These are phyloP conservation scores for Colletotrichum cereale DNA, from an alignment of 2,329 filamentous ascomycete species.

Conservation along the genomic window DNA sequence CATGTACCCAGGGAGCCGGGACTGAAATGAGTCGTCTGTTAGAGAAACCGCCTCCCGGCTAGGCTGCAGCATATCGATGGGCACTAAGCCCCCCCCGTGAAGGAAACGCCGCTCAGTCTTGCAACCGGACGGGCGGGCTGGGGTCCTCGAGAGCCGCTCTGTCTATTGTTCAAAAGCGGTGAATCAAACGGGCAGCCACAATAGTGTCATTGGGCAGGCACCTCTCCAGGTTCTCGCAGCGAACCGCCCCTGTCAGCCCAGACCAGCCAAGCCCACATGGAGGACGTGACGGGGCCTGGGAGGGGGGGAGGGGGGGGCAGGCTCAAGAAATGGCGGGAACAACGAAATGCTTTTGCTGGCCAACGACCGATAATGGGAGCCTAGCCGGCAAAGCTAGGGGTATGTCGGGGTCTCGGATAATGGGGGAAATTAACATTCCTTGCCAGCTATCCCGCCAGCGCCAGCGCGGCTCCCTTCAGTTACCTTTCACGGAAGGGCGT, in stretches of 20 bases:
- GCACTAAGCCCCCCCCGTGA: constrained; percentile 21
- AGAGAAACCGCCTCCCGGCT: constrained; percentile 8
- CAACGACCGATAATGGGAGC: constrained; percentile 23
- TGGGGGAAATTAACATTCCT: constrained; percentile 30
- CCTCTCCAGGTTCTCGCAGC: constrained; percentile 15
- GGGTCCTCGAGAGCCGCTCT: constrained; percentile 13
- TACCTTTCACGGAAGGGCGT: constrained; percentile 18
- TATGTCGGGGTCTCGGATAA: constrained; percentile 13
- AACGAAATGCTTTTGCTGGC: constrained; percentile 2
- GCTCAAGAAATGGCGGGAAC: constrained; percentile 12
- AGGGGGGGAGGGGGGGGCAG: not conserved
- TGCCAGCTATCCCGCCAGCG: constrained; percentile 3
- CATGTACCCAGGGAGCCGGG: constrained; percentile 29
- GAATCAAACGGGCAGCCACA: constrained; percentile 33
- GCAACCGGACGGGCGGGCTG: not conserved
- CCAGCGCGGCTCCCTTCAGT: constrained; percentile 32
- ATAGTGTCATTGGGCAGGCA: constrained; percentile 27
- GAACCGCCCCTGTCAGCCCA: constrained; percentile 16
- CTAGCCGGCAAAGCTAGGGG: constrained; percentile 16
- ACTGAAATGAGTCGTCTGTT: constrained; percentile 7
- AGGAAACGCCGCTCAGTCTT: constrained; percentile 18
- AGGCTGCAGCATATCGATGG: constrained; percentile 36
- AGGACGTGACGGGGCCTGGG: constrained; percentile 3
- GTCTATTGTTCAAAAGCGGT: constrained; percentile 32
- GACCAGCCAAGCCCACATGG: not conserved